These are phyloP conservation scores for Exophiala calicioides DNA, from an alignment of 2,329 filamentous ascomycete species.

Conservation along the genomic window DNA sequence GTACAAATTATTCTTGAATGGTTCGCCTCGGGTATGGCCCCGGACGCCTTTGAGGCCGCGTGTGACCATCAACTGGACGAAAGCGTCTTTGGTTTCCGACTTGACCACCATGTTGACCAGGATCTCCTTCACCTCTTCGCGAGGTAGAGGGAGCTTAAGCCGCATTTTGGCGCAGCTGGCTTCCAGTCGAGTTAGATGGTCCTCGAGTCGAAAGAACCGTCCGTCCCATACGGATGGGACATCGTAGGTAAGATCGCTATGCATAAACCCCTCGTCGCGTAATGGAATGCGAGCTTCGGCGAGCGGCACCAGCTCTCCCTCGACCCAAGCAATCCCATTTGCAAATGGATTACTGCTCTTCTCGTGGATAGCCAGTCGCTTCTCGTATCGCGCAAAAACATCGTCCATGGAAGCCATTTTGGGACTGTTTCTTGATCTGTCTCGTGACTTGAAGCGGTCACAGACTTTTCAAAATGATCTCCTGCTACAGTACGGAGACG, in stretches of 20 bases:
- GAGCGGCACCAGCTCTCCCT: conserved; percentile 47
- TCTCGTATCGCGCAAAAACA: conserved; percentile 43
- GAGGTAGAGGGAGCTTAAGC: conserved; percentile 45
- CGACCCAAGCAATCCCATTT: conserved; percentile 52
- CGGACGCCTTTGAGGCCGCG: conserved; percentile 50
- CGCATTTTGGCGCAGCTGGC: conserved; percentile 50
- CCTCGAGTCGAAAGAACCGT: conserved; percentile 54
- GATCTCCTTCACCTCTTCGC: conserved; percentile 42
- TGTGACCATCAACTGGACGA: conserved; percentile 55
- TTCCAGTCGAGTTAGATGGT: conserved; percentile 50
- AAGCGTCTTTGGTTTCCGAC: conserved; percentile 52
- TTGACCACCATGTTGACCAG: conserved; percentile 49
- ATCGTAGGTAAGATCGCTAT: conserved; percentile 56
- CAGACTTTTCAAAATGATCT: too few relatives aligned
- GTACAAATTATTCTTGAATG: conserved; percentile 47
- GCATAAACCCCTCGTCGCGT: conserved; percentile 55
- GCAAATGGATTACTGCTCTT: conserved; percentile 43
- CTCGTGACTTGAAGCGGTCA: too few relatives aligned
- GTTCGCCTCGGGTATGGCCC: conserved; percentile 38
- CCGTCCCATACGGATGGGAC: conserved; percentile 56
- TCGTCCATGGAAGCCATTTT: conserved; percentile 49
- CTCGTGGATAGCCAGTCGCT: conserved; percentile 36
- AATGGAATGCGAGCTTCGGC: conserved; percentile 53
- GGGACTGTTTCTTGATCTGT: too few relatives aligned
- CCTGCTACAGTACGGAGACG: too few relatives aligned